phyloP scores from a whole-genome alignment of 169 alveolate species.

The Eimeria zaria region DNA sequence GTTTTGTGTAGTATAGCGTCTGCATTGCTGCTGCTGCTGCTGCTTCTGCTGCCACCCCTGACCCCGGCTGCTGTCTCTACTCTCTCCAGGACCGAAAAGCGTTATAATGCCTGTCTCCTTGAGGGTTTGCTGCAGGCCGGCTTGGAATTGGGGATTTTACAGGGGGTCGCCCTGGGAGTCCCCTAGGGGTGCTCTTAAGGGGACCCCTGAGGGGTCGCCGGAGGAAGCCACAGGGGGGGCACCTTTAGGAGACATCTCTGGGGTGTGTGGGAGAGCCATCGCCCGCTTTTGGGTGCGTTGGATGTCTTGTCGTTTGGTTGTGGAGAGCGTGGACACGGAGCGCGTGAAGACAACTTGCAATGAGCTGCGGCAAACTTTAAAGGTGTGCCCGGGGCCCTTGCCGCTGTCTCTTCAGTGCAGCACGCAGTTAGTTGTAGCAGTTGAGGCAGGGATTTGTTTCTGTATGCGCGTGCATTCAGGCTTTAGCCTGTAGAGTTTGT shows the following conservation, averaged over 20 bases:
- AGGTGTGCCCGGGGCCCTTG: not conserved
- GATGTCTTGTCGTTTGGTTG: constrained; percentile 61
- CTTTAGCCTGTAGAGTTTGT: not conserved
- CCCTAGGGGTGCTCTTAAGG: not conserved
- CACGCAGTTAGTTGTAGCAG: not conserved
- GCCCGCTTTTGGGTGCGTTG: constrained; percentile 50
- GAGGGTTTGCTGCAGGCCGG: not conserved
- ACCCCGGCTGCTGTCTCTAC: not conserved
- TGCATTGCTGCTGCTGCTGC: not conserved
- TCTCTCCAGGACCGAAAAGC: not conserved
- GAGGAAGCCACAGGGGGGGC: not conserved
- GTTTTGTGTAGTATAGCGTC: not conserved
- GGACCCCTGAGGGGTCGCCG: not conserved
- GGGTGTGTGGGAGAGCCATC: not conserved
- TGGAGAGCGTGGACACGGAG: constrained; percentile 56
- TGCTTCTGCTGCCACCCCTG: not conserved
- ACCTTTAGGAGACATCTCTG: not conserved
- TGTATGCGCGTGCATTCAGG: not conserved
- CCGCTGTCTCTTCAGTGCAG: not conserved
- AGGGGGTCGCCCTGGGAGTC: not conserved
- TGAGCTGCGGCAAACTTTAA: constrained; percentile 23
- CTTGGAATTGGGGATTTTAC: not conserved
- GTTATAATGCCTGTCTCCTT: not conserved
- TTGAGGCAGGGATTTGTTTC: not conserved
- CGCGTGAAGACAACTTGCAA: constrained; percentile 35